Percentiles rank a stretch among this genome's conserved stretches.
These are phyloP conservation scores for Moesziomyces sp. DNA, from an alignment of 1,284 basidiomycete species.

Conservation along the genomic window DNA sequence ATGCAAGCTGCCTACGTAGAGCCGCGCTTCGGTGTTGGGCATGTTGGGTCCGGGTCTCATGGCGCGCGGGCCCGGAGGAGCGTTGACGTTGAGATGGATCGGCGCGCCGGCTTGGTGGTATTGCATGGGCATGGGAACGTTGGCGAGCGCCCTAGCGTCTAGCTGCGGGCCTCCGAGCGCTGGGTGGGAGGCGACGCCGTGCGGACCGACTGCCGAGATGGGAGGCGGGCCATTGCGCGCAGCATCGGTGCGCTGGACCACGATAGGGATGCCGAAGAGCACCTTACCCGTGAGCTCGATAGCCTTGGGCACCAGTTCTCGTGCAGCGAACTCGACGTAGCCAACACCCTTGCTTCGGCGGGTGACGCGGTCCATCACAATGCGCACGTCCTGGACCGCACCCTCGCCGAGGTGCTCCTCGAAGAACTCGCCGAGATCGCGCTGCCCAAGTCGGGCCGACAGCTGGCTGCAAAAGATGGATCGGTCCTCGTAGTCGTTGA, in stretches of 20 bases:
- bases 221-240: slow-evolving; percentile 79
- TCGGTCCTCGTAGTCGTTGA: slow-evolving; percentile 78
- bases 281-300: slow-evolving; percentile 88
- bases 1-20: slow-evolving; percentile 95
- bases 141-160: slow-evolving; percentile 30
- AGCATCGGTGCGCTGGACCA: slow-evolving; percentile 94
- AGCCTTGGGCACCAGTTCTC: slow-evolving; percentile 91
- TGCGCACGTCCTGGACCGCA: slow-evolving; percentile 90
- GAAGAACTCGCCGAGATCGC: slow-evolving; percentile 97
- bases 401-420: slow-evolving; percentile 91
- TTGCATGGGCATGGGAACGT: slow-evolving; percentile 45
- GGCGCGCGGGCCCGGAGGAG: slow-evolving; percentile 11
- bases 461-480: slow-evolving; percentile 99
- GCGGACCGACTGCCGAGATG: slow-evolving; percentile 11
- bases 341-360: slow-evolving; percentile 95
- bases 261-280: slow-evolving; percentile 96
- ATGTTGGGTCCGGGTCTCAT: slow-evolving; percentile 57
- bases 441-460: slow-evolving; percentile 90
- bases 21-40: slow-evolving; percentile 74
- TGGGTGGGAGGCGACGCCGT: slow-evolving; percentile 29
- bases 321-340: slow-evolving; percentile 92
- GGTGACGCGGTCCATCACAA: slow-evolving; percentile 92
- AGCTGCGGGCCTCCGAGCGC: slow-evolving; percentile 21
- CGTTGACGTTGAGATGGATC: slow-evolving; percentile 32
- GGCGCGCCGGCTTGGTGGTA: slow-evolving; percentile 40